Evolutionary conservation across 2,329 filamentous ascomycete genomes (phyloP).

Genomic region (Penicillium brevicompactum): DNA sequence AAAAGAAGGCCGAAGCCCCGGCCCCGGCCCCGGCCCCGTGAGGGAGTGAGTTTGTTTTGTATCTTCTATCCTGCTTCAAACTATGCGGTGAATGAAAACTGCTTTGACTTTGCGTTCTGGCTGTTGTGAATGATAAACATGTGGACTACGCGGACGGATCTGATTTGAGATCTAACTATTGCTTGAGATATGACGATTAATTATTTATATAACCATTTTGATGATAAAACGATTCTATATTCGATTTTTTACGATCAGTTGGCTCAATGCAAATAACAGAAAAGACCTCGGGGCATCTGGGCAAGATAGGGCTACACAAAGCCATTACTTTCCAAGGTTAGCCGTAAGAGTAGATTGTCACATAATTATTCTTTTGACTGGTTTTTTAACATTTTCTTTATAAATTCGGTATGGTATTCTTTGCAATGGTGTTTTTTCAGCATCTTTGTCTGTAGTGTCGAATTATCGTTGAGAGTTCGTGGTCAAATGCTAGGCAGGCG

Average conservation of each 20-base stretch:
- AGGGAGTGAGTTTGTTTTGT: neutral
- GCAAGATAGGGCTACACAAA: too few species aligned
- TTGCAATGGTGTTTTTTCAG: too few species aligned
- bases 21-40: slow-evolving; percentile 18
- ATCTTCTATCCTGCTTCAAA: neutral
- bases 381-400: too few species aligned
- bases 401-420: too few species aligned
- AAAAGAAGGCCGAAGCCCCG: slow-evolving; percentile 48
- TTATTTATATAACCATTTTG: neutral
- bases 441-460: neutral
- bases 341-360: too few species aligned
- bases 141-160: neutral
- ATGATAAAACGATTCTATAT: neutral
- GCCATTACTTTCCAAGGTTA: too few species aligned
- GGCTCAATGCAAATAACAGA: too few species aligned
- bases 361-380: too few species aligned
- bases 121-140: neutral
- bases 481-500: neutral
- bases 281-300: too few species aligned
- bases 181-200: neutral
- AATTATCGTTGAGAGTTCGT: neutral
- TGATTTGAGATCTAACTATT: neutral
- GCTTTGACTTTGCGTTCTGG: neutral
- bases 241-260: too few species aligned
- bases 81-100: neutral